Evolutionary conservation across 306 rosid genomes (phyloP), one percentile per base, ranked within the genome.

Genomic region (Pyrus betulifolia): DNA sequence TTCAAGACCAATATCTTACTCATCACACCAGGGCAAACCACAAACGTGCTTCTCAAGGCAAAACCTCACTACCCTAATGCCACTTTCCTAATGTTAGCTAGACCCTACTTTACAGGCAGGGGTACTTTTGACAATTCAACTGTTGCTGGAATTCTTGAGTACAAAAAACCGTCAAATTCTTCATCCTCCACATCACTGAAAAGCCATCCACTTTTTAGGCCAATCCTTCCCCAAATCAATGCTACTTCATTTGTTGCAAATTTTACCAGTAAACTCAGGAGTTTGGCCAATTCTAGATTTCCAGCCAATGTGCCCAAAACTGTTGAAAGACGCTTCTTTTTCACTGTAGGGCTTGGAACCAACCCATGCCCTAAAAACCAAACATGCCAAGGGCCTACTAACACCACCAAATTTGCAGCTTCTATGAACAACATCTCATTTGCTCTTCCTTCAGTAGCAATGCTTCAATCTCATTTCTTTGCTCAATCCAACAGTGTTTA

Each of bases 111-210:
- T 87, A 92, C 93, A 0, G 96, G 92, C 40, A 22, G 4, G 62
- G 93, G 92, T 1, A 85, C 97, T 40, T 92, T 92, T 14, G 93
- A 87, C 77, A 92, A 90, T 78, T 84, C 93, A 75, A 92, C 96
- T 11, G 81, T 88, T 1, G 93, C 97, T 0, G 96, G 87, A 14
- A 82, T 92, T 67, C 84, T 92, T 0, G 83, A 90, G 69, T 92
- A 92, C 81, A 31, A 71, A 49, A 68, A 63, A 54, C 87, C 80
- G 69, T 72, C 74, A 17, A 63, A 60, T 46, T 19, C 59, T 27
- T 46, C 79, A 38, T n/a, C 73, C 21, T 67, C 18, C 5, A 8
- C 46, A 3, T 11, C 44, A 10, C 5, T n/a, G 11, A 64, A 25
- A 33, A 80, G 21, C 12, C 76, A 22, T 71, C 84, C 87, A 11